Percentiles rank a stretch among this genome's conserved stretches.
Conservation (phyloP, 148 eudicot genomes). For the Euryodendron excelsum region DNA sequence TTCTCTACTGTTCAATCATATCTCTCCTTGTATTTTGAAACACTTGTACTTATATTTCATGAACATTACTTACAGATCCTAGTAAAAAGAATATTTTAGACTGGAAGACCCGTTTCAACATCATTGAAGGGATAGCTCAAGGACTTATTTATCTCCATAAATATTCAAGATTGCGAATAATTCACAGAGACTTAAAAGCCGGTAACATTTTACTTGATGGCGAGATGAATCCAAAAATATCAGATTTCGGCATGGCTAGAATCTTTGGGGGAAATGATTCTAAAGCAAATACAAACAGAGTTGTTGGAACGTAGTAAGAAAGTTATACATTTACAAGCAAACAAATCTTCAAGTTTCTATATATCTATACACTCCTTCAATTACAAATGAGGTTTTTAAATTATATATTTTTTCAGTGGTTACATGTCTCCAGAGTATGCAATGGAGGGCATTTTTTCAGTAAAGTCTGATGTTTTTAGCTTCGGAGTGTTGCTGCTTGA, state of each 20-base stretch:
- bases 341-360: no score
- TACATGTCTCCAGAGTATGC: no score
- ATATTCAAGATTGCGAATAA: conserved; percentile 18
- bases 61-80: conserved; percentile 13
- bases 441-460: conserved; percentile 19
- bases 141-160: conserved; percentile 27
- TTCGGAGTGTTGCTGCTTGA: conserved; percentile 29
- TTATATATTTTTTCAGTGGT: conserved; percentile 20
- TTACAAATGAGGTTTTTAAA: no score
- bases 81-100: neutral
- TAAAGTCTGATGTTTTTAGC: conserved; percentile 25
- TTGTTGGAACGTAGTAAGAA: conserved; percentile 25
- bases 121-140: conserved; percentile 25
- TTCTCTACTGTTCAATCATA: neutral
- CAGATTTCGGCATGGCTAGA: conserved; percentile 30
- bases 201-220: conserved; percentile 22
- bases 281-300: conserved; percentile 23
- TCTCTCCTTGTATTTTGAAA: neutral
- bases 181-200: no score
- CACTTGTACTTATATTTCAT: neutral
- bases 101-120: conserved; percentile 20
- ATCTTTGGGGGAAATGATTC: conserved; percentile 22
- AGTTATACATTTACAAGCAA: neutral
- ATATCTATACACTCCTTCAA: no score
- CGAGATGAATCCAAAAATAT: conserved; percentile 25